Percentiles rank a stretch among this genome's conserved stretches.
phyloP scores from a whole-genome alignment of 352 stramenopile species.

The Albugo laibachii region DNA sequence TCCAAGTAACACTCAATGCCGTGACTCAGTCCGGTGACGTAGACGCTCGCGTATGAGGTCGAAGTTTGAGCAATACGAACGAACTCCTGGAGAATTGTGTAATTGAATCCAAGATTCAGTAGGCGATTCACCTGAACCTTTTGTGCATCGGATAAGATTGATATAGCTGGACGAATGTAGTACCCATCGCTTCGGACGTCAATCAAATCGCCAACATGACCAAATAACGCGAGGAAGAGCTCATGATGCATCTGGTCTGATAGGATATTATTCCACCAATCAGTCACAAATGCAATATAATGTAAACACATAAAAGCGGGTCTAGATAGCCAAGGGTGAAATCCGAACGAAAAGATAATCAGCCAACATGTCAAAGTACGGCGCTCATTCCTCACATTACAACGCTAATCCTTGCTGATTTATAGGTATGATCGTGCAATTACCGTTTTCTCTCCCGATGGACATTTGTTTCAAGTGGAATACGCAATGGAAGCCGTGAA shows the following conservation, averaged over 20 bases:
- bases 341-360: not conserved
- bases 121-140: constrained; percentile 28
- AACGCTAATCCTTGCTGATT: not conserved
- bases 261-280: no score
- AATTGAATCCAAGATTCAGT: constrained; percentile 28
- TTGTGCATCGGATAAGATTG: constrained; percentile 30
- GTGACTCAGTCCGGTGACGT: constrained; percentile 34
- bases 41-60: constrained; percentile 19
- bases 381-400: not conserved
- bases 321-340: no score
- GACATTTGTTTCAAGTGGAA: constrained; percentile 98
- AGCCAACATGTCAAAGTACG: constrained; percentile 1
- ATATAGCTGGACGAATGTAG: constrained; percentile 20
- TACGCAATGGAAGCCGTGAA: constrained; percentile 99
- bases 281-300: no score
- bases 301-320: no score
- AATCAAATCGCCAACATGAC: constrained; percentile 37
- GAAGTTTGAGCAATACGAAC: constrained; percentile 5
- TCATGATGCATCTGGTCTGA: constrained; percentile 38
- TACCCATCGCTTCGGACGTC: constrained; percentile 31
- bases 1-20: constrained; percentile 25
- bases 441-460: constrained; percentile 98
- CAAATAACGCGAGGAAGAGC: constrained; percentile 53
- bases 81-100: constrained; percentile 29
- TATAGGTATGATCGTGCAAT: constrained; percentile 97